Base-by-base conservation (phyloP, 768 basidiomycete genomes). In the Gymnopilus dilepis region DNA sequence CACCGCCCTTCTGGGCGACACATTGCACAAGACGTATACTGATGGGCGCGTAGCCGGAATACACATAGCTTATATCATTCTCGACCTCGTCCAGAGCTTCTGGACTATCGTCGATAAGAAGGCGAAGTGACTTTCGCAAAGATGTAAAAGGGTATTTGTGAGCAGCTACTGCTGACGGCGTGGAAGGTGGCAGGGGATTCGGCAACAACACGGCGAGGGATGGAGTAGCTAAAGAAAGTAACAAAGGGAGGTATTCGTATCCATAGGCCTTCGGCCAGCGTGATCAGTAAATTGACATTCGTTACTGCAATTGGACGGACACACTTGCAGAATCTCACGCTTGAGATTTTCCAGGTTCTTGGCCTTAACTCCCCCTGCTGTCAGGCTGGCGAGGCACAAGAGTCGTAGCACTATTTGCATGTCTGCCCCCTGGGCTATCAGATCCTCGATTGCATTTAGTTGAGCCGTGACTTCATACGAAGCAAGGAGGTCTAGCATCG, bases 41-140 rank as follows among this genome's bases (percentile, higher is more conserved):
- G 65, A 99, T 86, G 13, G 97, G 97, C 1, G 97, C 97, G 73
- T 95, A 99, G 19, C 97, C 97, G 0, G 95, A 97, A 77, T 97
- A 99, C 34, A 94, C 92, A 72, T 92, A 99, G 62, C 92, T 90
- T 73, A 98, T 93, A 74, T 99, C 97, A 70, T 94, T 94, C 70
- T 97, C 95, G 33, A 91, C 82, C 69, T 92, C 91, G 62, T 91
- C 91, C 28, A 89, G 74, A 8, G 86, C 86, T 67, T 93, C 91
- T 48, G 84, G 82, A 62, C 79, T 87, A 62, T 95, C 94, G 65
- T 99, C 97, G 69, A 97, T 94, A 15, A 99, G 82, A n/a, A 99
- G 84, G 28, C 95, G 88, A 6, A 99, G 82, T 0, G 89, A 86
- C 74, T 96, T 97, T 50, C 96, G 86, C 24, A 96, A 75, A 6